Evolutionary conservation across 2,329 filamentous ascomycete species (phyloP), one percentile per base, ranked within the genome.

Genomic region (Cordyceps militaris): DNA sequence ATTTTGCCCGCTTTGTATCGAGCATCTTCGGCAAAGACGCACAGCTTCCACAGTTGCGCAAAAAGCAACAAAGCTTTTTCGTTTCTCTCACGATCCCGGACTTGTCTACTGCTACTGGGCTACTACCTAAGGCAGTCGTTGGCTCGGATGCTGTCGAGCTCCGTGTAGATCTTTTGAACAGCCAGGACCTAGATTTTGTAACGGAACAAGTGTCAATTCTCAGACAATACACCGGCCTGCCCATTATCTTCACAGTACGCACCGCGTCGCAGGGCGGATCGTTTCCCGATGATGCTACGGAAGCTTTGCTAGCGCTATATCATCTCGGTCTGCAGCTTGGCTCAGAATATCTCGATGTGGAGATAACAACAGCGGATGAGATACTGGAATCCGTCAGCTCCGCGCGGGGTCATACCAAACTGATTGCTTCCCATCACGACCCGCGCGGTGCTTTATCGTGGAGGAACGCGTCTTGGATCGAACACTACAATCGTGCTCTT

Each of bases 401-500:
- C 56, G 71, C 72, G 6, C 88, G 89, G 69, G 86, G 87, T 2
- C 79, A 82, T 62, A 91, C 90, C 1, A 87, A 85, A 61, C 89
- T 99, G 67, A 96, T 99, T 65, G 91, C 93, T 9, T 99, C 94
- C 0, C 93, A 99, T 70, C 94, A 99, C 70, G 94, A 99, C 69
- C 89, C 91, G 0, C 75, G 81, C 57, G 87, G 87, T 9, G 77
- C 79, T 23, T 77, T 97, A 19, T 93, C 89, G 1, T 99, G 94
- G 94, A 85, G 80, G 62, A 92, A 95, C 64, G 91, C 89, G n/a
- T 90, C 89, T 0, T 99, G 94, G 93, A 85, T 94, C 58, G 81
- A 86, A 28, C 87, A 85, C 73, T 97, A 96, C 78, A 97, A 97
- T 73, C 85, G 85, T 66, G 93, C 93, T 16, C 76, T 97, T 14